Conservation (phyloP, 1,139 yeast species). For the Scheffersomyces cryptocercus region DNA sequence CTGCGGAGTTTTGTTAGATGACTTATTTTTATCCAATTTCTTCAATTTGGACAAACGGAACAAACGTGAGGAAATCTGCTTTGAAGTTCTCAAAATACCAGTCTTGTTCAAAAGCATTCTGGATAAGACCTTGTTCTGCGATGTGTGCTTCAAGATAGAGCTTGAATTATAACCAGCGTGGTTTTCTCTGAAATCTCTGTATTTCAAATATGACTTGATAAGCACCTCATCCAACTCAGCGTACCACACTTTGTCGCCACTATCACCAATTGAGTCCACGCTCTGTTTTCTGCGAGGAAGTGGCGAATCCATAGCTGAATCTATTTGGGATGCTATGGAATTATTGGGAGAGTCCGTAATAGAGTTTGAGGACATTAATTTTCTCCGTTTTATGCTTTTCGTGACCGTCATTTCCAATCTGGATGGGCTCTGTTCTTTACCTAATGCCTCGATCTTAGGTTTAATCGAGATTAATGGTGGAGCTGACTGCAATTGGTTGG, state of each 20-base stretch:
- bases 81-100: conserved; percentile 38
- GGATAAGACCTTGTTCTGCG: conserved; percentile 45
- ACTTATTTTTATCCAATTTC: conserved; percentile 16
- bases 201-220: conserved; percentile 38
- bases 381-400: conserved; percentile 12
- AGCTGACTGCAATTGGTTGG: conserved; percentile 7
- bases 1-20: conserved; percentile 6
- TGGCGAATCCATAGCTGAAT: conserved; percentile 39
- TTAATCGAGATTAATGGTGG: conserved; percentile 7
- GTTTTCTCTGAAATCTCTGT: conserved; percentile 33
- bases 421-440: not conserved
- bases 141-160: conserved; percentile 28
- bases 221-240: conserved; percentile 38
- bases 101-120: conserved; percentile 43
- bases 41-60: conserved; percentile 19
- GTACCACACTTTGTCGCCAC: conserved; percentile 35
- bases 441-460: conserved; percentile 3
- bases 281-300: conserved; percentile 14
- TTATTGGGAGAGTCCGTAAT: conserved; percentile 36
- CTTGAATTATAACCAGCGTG: conserved; percentile 21
- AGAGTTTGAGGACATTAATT: conserved; percentile 7
- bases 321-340: conserved; percentile 40
- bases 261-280: conserved; percentile 1
- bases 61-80: conserved; percentile 39
- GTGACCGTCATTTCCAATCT: conserved; percentile 7